These are phyloP conservation scores for Biscutella laevigata DNA, from an alignment of 441 rosid species.

Conservation along the genomic window DNA sequence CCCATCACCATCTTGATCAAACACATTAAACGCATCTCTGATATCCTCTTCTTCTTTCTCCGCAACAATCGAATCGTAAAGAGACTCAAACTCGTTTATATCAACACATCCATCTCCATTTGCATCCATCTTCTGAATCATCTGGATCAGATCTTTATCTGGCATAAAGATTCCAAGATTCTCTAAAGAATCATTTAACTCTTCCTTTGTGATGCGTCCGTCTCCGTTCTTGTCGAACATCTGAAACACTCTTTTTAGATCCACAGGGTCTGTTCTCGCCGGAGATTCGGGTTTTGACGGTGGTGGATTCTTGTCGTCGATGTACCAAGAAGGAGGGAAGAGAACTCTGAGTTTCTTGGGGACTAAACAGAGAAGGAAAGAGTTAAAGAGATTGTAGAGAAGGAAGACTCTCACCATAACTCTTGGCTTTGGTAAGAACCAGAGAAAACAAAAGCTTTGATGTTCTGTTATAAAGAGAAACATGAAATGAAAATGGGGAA, in stretches of 20 bases:
- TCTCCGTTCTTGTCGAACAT: conserved; percentile 70
- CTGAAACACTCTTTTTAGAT: conserved; percentile 49
- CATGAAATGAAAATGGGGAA: conserved; percentile 24
- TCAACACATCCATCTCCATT: conserved; percentile 65
- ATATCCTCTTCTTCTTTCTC: conserved; percentile 58
- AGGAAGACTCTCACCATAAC: conserved; percentile 33
- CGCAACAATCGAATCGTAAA: conserved; percentile 48
- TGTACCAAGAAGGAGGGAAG: conserved; percentile 34
- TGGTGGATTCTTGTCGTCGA: conserved; percentile 16
- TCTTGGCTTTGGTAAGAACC: conserved; percentile 8
- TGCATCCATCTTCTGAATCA: conserved; percentile 56
- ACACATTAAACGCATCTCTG: conserved; percentile 76
- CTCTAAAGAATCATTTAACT: conserved; percentile 47
- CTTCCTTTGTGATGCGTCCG: conserved; percentile 52
- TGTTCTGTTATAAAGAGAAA: not conserved
- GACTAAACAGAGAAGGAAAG: conserved; percentile 31
- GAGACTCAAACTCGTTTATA: conserved; percentile 54
- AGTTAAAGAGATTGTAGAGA: conserved; percentile 32
- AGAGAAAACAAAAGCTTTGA: not conserved
- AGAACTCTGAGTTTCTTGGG: conserved; percentile 39
- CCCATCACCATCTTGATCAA: conserved; percentile 81
- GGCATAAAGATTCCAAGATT: conserved; percentile 61
- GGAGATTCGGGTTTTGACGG: not conserved
- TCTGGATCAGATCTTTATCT: conserved; percentile 44
- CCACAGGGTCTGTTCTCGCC: conserved; percentile 35